A percentile compares a stretch with the other conserved stretches of the same genome.
phyloP scores from a whole-genome alignment of 768 basidiomycete species.

The Amanita subjunquillea region DNA sequence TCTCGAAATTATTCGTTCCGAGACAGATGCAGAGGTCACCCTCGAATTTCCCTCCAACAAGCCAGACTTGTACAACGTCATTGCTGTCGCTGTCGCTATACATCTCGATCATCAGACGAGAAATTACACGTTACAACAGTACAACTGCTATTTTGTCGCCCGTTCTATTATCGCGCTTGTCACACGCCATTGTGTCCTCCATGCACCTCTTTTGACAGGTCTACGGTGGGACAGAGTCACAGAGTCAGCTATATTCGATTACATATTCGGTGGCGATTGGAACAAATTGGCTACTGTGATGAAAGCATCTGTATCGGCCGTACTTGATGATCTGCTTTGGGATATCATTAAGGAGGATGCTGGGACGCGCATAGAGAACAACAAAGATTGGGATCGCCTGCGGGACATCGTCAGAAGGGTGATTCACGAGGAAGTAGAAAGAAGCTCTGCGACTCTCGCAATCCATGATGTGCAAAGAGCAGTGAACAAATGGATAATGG shows the following conservation, averaged over 20 bases:
- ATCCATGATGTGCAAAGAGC: background rate
- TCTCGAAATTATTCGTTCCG: background rate
- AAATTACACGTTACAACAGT: background rate
- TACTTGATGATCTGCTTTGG: background rate
- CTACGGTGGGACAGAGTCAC: background rate
- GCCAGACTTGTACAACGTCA: conserved; percentile 1
- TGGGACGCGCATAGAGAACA: background rate
- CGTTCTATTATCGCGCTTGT: background rate
- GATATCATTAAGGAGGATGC: background rate
- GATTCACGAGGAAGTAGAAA: background rate
- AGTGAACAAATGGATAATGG: background rate
- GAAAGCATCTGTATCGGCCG: background rate
- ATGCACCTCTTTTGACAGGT: background rate
- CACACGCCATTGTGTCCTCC: background rate
- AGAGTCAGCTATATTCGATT: background rate
- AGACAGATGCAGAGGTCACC: background rate
- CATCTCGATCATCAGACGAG: background rate
- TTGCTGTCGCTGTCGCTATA: background rate
- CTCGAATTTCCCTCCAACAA: background rate
- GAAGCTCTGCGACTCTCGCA: background rate
- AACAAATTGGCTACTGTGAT: background rate
- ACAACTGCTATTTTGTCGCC: conserved; percentile 1
- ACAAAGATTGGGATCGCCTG: background rate
- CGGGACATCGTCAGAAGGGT: background rate
- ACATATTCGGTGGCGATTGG: background rate